Percentiles rank a stretch among this genome's conserved stretches.
These are phyloP conservation scores for Candida sanyaensis DNA, from an alignment of 1,139 yeast species.

Conservation along the genomic window DNA sequence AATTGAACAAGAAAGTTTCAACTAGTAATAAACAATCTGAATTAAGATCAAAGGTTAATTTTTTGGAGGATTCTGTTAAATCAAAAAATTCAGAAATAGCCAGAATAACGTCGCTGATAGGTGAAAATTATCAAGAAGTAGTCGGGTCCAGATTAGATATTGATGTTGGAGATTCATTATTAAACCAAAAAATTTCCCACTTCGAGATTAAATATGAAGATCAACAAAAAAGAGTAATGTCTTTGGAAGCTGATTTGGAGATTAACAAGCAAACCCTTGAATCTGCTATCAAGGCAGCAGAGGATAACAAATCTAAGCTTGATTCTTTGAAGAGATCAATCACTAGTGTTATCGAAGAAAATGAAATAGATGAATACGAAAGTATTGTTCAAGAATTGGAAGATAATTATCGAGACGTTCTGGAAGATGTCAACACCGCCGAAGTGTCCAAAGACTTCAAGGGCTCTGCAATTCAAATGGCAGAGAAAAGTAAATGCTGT, in stretches of 20 bases:
- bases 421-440: conserved; percentile 63
- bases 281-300: conserved; percentile 8
- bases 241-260: conserved; percentile 13
- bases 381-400: conserved; percentile 56
- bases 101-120: conserved; percentile 10
- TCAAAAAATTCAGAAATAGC: conserved; percentile 25
- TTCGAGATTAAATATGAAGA: conserved; percentile 12
- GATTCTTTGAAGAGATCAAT: conserved; percentile 21
- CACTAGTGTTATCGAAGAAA: conserved; percentile 35
- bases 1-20: conserved; percentile 50
- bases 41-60: conserved; percentile 49
- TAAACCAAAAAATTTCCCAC: conserved; percentile 17
- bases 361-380: conserved; percentile 53
- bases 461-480: conserved; percentile 61
- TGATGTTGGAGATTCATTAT: conserved; percentile 21
- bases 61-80: conserved; percentile 39
- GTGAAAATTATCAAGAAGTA: conserved; percentile 9
- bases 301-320: conserved; percentile 20
- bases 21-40: conserved; percentile 62
- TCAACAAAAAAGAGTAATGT: conserved; percentile 12
- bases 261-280: conserved; percentile 10
- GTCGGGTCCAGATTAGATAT: conserved; percentile 24
- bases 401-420: conserved; percentile 56
- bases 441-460: conserved; percentile 69
- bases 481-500: conserved; percentile 57